Evolutionary conservation across 1,284 basidiomycete species (phyloP), one percentile per base, ranked within the genome.

Genomic region (Fistulinella staudtii): DNA sequence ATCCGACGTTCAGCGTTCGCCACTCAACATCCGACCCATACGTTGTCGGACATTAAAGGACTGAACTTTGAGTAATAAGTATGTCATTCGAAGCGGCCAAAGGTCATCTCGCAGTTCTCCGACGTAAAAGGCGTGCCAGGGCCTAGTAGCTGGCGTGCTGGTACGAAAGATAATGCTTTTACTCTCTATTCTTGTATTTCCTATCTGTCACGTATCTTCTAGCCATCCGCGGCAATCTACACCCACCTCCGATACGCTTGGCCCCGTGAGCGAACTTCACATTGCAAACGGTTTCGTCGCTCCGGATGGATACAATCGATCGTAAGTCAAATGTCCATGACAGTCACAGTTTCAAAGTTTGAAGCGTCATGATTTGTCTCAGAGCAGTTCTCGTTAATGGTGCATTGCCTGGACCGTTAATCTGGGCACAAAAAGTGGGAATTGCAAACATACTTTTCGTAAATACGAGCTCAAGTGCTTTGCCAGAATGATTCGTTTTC

Each of bases 281-380:
- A 51, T 65, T 22, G 52, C 41, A n/a, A 61, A 63, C 36, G 43
- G 37, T 13, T 23, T 51, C 20, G 51, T 65, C 25, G 41, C 57
- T 8, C 63, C 63, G 8, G 63, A 65, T 49, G 63, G 63, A 8
- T 59, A 54, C 40, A 43, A 36, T 18, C 59, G 60, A 37, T 54
- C 51, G 45, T 63, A 23, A 43, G 51, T 57, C 14, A n/a, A n/a
- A n/a, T n/a, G n/a, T n/a, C n/a, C n/a, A n/a, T n/a, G 11, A 39
- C 29, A 11, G 5, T 27, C 6, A 15, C 13, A 10, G 8, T 38
- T 15, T 13, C n/a, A 13, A 14, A 7, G 1, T 17, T 10, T 5
- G 6, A 14, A n/a, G 10, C 20, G 5, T 5, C 36, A 4, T 14
- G 1, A 24, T 17, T 15, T 25, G 13, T 24, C 15, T 2, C 30